These are phyloP conservation scores for Penicillium hesseltinei DNA, from an alignment of 2,329 filamentous ascomycete species.

Conservation along the genomic window DNA sequence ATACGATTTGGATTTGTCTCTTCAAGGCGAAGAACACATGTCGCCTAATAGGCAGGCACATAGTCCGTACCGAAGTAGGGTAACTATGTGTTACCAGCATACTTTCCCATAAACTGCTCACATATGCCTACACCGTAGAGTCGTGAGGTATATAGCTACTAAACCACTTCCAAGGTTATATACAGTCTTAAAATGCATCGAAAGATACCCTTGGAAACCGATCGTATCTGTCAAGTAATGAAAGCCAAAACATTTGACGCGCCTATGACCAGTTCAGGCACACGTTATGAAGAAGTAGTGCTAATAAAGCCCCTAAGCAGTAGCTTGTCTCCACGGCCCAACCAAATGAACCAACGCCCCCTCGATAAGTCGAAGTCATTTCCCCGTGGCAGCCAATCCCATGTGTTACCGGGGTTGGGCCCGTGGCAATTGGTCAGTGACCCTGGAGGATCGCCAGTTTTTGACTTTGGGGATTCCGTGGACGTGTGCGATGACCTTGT, in stretches of 20 bases:
- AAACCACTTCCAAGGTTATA: not conserved
- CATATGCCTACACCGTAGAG: not conserved
- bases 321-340: constrained; percentile 27
- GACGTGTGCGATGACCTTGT: not conserved
- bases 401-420: constrained; percentile 2
- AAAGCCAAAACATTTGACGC: constrained; percentile 18
- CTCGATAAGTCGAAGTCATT: constrained; percentile 27
- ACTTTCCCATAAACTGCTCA: not conserved
- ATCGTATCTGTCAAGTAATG: not conserved
- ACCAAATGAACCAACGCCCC: constrained; percentile 18
- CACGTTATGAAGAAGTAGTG: constrained; percentile 2
- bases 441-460: constrained; percentile 23
- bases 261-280: constrained; percentile 24
- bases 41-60: not conserved
- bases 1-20: not conserved
- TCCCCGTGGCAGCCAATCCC: constrained; percentile 20
- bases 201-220: not conserved
- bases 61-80: not conserved
- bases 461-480: constrained; percentile 14
- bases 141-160: not conserved
- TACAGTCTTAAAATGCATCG: not conserved
- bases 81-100: not conserved
- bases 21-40: not conserved
- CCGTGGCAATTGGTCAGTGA: constrained; percentile 20
- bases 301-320: constrained; percentile 6